phyloP scores from a whole-genome alignment of 2,329 filamentous ascomycete species.

The Immersiporthe knoxdaviesiana region DNA sequence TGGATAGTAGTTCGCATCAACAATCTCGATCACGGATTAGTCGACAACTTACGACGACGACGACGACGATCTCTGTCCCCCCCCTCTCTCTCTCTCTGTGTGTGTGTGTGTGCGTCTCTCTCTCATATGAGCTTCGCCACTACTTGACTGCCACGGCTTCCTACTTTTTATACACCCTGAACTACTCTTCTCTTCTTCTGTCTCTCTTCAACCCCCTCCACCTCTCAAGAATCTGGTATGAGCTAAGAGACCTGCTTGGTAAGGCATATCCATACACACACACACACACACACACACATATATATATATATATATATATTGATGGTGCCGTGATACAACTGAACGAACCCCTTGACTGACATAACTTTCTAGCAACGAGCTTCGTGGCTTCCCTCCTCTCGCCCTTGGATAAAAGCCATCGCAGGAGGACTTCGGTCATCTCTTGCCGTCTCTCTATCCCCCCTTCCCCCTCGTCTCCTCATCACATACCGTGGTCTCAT shows the following conservation, averaged over 20 bases:
- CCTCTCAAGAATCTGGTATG: conserved; percentile 22
- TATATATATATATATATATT: background rate
- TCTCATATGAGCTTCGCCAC: background rate
- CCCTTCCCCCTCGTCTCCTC: no score
- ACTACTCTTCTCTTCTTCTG: background rate
- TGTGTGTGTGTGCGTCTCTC: no score
- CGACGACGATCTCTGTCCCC: background rate
- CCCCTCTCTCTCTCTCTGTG: no score
- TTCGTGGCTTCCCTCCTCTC: conserved; percentile 12
- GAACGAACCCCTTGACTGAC: conserved; percentile 23
- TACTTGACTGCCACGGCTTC: background rate
- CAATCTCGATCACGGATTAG: background rate
- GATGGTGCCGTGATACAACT: conserved; percentile 1
- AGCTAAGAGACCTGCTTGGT: conserved; percentile 24
- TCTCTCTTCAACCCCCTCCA: conserved; percentile 2
- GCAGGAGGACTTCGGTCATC: background rate
- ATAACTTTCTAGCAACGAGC: conserved; percentile 13
- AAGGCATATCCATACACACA: conserved; percentile 23
- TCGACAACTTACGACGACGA: background rate
- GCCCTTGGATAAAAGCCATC: background rate
- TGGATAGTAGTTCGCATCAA: background rate
- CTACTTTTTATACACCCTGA: background rate
- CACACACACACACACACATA: no score
- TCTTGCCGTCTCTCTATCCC: background rate
- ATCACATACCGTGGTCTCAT: background rate